Evolutionary conservation across 2,329 filamentous ascomycete genomes (phyloP).

Genomic region (Aspergillus sp.): DNA sequence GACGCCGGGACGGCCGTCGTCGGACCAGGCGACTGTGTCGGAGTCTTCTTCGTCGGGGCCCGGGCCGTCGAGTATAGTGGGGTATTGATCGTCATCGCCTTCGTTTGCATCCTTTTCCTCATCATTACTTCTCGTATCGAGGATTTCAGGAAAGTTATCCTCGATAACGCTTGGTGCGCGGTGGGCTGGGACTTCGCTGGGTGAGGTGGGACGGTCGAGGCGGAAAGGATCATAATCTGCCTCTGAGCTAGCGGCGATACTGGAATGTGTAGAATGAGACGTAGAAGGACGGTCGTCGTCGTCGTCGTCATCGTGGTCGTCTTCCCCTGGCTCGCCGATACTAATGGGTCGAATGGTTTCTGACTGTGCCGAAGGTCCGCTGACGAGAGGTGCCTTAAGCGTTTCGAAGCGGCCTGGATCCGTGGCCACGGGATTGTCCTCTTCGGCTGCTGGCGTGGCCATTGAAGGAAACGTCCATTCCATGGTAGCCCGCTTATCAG

Average conservation of each 20-base stretch:
- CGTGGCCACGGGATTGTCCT: neutral
- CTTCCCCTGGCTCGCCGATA: constrained; percentile 19
- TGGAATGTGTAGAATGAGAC: constrained; percentile 25
- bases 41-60: constrained; percentile 46
- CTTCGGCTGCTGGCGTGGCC: constrained; percentile 13
- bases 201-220: constrained; percentile 28
- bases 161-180: neutral
- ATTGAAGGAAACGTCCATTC: constrained; percentile 50
- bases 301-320: too few species aligned
- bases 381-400: constrained; percentile 20
- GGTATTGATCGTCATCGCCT: constrained; percentile 35
- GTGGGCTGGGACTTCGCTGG: constrained; percentile 23
- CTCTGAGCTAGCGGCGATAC: constrained; percentile 23
- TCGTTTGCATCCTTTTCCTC: constrained; percentile 12
- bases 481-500: constrained; percentile 36
- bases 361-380: constrained; percentile 8
- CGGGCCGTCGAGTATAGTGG: constrained; percentile 45
- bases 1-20: neutral
- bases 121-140: constrained; percentile 32
- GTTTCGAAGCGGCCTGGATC: constrained; percentile 24
- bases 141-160: constrained; percentile 33
- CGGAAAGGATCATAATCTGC: constrained; percentile 37
- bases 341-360: constrained; percentile 8
- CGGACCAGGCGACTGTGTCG: neutral
- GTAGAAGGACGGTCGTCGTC: constrained; percentile 12